Percentiles rank a stretch among this genome's conserved stretches.
phyloP scores from a whole-genome alignment of 345 rosid genomes.

The Heritiera fomes region DNA sequence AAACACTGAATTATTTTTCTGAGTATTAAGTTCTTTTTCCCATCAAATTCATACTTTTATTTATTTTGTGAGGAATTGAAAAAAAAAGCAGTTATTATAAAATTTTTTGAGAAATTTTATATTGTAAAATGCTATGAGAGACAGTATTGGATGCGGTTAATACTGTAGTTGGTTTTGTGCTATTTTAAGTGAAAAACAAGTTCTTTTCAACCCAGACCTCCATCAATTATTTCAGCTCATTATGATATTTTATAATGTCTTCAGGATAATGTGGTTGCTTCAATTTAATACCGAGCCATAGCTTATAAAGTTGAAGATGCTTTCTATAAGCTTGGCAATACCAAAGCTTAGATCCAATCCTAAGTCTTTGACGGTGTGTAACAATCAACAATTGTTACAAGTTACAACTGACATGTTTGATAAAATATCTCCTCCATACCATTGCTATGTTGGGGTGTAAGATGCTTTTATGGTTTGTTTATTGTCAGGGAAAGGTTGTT shows the following conservation, averaged over 20 bases:
- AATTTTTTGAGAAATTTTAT: not conserved
- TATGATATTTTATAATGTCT: not conserved
- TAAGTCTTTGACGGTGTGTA: constrained; percentile 43
- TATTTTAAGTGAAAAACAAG: not conserved
- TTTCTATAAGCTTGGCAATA: constrained; percentile 50
- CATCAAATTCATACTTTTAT: too few species aligned
- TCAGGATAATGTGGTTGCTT: constrained; percentile 53
- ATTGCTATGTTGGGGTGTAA: too few species aligned
- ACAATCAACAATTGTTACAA: too few species aligned
- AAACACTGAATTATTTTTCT: too few species aligned
- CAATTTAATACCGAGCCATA: constrained; percentile 36
- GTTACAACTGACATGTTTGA: too few species aligned
- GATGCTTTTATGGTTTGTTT: too few species aligned
- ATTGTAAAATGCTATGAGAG: not conserved
- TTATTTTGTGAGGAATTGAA: too few species aligned
- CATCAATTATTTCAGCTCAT: not conserved
- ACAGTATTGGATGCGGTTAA: not conserved
- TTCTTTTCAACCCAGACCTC: not conserved
- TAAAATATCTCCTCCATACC: too few species aligned
- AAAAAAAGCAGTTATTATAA: too few species aligned
- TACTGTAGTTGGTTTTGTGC: not conserved
- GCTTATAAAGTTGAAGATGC: constrained; percentile 50
- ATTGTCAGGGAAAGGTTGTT: too few species aligned
- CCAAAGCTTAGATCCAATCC: constrained; percentile 48
- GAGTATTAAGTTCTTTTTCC: too few species aligned